phyloP scores from a whole-genome alignment of 2,329 filamentous ascomycete species.

The Epichloe baconii region DNA sequence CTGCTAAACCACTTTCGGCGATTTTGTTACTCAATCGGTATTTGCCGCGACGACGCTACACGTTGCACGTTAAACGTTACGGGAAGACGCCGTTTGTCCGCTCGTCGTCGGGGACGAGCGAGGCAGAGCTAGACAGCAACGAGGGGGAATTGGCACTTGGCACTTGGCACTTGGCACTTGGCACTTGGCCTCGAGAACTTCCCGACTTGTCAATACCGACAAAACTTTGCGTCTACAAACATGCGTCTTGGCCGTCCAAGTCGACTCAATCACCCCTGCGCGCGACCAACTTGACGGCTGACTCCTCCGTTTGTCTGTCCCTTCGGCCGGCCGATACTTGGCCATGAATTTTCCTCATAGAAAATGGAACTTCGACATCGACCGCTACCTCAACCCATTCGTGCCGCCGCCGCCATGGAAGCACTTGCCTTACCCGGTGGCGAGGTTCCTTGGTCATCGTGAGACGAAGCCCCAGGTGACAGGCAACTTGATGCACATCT shows the following conservation, averaged over 20 bases:
- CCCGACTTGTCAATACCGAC: neutral
- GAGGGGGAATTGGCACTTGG: neutral
- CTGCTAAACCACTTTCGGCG: neutral
- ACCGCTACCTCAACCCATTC: conserved; percentile 59
- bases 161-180: neutral
- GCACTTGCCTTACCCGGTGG: conserved; percentile 49
- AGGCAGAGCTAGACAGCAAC: neutral
- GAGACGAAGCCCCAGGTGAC: conserved; percentile 22
- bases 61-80: neutral
- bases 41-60: neutral
- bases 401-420: conserved; percentile 53
- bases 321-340: neutral
- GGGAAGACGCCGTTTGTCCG: neutral
- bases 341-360: conserved; percentile 8
- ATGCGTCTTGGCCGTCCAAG: neutral
- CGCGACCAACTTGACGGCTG: too few species aligned
- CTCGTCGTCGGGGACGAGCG: neutral
- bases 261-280: neutral
- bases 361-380: conserved; percentile 56
- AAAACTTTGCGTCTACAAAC: neutral
- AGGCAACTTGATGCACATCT: conserved; percentile 45
- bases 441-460: conserved; percentile 57
- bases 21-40: conserved; percentile 16
- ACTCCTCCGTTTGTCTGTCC: neutral
- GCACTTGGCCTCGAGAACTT: neutral